Evolutionary conservation across 768 basidiomycete species (phyloP).

Genomic region (Coprinellus aureogranulatus): DNA sequence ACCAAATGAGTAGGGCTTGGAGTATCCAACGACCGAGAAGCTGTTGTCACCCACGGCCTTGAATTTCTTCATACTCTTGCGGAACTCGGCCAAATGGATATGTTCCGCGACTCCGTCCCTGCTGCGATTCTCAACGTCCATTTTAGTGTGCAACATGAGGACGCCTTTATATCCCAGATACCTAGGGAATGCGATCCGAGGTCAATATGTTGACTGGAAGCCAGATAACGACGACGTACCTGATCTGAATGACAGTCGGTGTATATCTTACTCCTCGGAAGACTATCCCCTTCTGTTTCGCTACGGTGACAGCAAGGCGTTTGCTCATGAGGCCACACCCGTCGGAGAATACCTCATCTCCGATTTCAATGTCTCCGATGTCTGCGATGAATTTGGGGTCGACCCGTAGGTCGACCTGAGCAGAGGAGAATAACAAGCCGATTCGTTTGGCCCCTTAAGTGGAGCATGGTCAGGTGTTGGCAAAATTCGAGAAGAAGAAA

Average conservation of each 20-base stretch:
- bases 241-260: constrained; percentile 61
- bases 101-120: not conserved
- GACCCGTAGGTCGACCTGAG: constrained; percentile 55
- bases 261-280: constrained; percentile 57
- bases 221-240: constrained; percentile 31
- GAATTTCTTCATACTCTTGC: constrained; percentile 73
- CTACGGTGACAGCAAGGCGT: constrained; percentile 49
- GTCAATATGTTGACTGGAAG: too few relatives aligned
- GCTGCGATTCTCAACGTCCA: constrained; percentile 40
- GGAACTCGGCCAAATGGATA: constrained; percentile 48
- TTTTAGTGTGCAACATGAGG: constrained; percentile 60
- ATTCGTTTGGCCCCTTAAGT: constrained; percentile 63
- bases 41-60: constrained; percentile 51
- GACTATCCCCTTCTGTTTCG: constrained; percentile 51
- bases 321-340: constrained; percentile 66
- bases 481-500: constrained; percentile 5
- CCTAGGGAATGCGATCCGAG: constrained; percentile 25
- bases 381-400: constrained; percentile 50
- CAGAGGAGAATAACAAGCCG: constrained; percentile 63
- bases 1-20: constrained; percentile 61
- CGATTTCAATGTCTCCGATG: constrained; percentile 56
- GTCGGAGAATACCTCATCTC: constrained; percentile 63
- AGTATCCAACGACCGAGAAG: constrained; percentile 66
- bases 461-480: not conserved
- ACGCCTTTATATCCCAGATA: constrained; percentile 75